Conservation (phyloP, 2,329 filamentous ascomycete species). For the Magnaporthales sp. region DNA sequence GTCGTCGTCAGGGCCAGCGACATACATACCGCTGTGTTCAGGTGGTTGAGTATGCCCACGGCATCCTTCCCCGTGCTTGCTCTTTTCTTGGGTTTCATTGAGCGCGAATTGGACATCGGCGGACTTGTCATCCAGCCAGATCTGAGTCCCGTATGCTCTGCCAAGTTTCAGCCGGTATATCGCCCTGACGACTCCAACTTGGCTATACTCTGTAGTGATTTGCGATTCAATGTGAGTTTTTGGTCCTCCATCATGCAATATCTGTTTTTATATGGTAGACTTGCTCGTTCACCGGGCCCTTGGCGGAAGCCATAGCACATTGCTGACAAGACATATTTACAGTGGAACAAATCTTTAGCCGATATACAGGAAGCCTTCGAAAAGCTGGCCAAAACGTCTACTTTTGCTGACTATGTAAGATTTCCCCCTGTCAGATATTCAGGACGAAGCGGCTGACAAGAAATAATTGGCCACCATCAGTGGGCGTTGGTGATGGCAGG, state of each 20-base stretch:
- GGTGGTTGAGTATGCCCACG: constrained; percentile 25
- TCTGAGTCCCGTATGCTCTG: constrained; percentile 9
- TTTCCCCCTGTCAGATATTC: neutral
- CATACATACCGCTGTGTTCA: constrained; percentile 27
- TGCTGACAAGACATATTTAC: neutral
- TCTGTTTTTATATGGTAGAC: neutral
- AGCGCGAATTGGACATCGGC: constrained; percentile 6
- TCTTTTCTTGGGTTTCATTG: neutral
- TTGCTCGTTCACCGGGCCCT: neutral
- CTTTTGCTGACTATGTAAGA: constrained; percentile 27
- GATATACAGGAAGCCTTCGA: constrained; percentile 20
- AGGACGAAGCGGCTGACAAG: neutral
- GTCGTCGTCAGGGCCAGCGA: constrained; percentile 27
- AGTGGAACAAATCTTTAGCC: constrained; percentile 12
- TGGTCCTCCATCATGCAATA: neutral
- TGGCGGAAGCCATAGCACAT: neutral
- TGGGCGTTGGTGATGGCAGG: constrained; percentile 9
- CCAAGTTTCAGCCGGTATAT: neutral
- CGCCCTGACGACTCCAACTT: constrained; percentile 9
- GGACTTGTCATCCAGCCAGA: constrained; percentile 7
- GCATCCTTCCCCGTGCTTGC: constrained; percentile 5
- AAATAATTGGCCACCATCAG: constrained; percentile 6
- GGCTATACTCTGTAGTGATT: constrained; percentile 23
- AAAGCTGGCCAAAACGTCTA: constrained; percentile 20
- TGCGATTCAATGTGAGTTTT: constrained; percentile 6